A percentile compares a stretch with the other conserved stretches of the same genome.
Evolutionary conservation across 2,329 filamentous ascomycete genomes (phyloP).

Genomic region (Microascus cirrosus): DNA sequence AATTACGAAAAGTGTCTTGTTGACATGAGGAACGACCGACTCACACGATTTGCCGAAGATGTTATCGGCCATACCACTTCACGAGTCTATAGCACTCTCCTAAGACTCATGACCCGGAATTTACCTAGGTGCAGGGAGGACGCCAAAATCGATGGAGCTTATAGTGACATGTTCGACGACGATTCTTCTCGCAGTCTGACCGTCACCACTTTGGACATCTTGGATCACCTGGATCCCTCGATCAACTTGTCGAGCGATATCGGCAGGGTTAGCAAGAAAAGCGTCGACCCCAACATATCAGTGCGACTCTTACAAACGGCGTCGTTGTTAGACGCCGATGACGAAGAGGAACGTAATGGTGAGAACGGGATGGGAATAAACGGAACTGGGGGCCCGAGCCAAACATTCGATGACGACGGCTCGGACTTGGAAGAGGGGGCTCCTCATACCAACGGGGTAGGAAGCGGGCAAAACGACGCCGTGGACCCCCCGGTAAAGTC

Average conservation of each 20-base stretch:
- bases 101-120: slow-evolving; percentile 60
- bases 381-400: background rate
- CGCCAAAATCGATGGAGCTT: slow-evolving; percentile 30
- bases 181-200: slow-evolving; percentile 17
- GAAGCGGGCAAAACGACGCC: slow-evolving; percentile 15
- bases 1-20: slow-evolving; percentile 82
- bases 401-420: slow-evolving; percentile 15
- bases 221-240: slow-evolving; percentile 37
- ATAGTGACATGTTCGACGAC: slow-evolving; percentile 18
- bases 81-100: slow-evolving; percentile 63
- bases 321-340: slow-evolving; percentile 16
- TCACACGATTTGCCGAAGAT: slow-evolving; percentile 62
- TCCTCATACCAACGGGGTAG: background rate
- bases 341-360: slow-evolving; percentile 10
- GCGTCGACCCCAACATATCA: slow-evolving; percentile 24
- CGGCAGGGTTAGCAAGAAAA: slow-evolving; percentile 38
- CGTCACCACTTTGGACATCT: slow-evolving; percentile 46
- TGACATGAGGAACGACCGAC: slow-evolving; percentile 65
- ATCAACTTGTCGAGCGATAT: slow-evolving; percentile 46
- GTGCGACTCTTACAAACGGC: slow-evolving; percentile 29
- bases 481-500: slow-evolving; percentile 34
- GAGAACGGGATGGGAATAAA: background rate
- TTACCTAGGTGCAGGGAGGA: slow-evolving; percentile 56
- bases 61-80: slow-evolving; percentile 64
- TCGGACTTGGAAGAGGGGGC: slow-evolving; percentile 17